phyloP scores from a whole-genome alignment of 2,329 filamentous ascomycete species.

The Coniochaeta pulveracea region DNA sequence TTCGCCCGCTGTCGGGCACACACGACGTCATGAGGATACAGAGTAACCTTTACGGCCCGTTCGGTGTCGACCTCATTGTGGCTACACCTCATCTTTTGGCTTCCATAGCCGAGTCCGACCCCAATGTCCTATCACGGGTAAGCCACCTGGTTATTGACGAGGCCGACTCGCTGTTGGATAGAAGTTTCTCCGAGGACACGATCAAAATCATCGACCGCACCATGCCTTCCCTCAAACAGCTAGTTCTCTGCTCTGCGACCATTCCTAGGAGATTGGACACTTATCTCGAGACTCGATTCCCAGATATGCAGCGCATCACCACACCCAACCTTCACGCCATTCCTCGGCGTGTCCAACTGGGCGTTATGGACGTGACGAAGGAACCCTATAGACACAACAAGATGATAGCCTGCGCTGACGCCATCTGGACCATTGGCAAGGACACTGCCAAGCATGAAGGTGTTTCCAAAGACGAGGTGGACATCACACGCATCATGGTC shows the following conservation, averaged over 20 bases:
- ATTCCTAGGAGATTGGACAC: constrained; percentile 84
- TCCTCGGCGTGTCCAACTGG: constrained; percentile 84
- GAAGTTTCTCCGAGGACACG: constrained; percentile 79
- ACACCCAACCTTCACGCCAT: constrained; percentile 96
- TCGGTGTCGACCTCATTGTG: constrained; percentile 76
- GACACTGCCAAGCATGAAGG: constrained; percentile 52
- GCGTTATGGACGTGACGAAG: constrained; percentile 81
- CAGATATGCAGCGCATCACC: constrained; percentile 72
- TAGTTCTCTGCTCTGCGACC: constrained; percentile 90
- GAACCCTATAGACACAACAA: constrained; percentile 94
- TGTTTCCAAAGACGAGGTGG: constrained; percentile 33
- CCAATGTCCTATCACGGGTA: constrained; percentile 86
- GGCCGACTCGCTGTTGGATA: constrained; percentile 90
- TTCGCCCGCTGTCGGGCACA: constrained; percentile 69
- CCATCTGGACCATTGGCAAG: constrained; percentile 86
- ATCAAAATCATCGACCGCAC: constrained; percentile 72
- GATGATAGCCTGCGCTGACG: constrained; percentile 83
- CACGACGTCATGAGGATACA: constrained; percentile 71
- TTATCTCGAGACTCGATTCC: constrained; percentile 72
- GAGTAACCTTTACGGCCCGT: constrained; percentile 67
- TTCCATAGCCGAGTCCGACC: constrained; percentile 80
- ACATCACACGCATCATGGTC: constrained; percentile 78
- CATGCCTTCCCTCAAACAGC: constrained; percentile 69
- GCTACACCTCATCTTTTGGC: constrained; percentile 82
- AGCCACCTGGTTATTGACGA: constrained; percentile 86